phyloP scores from a whole-genome alignment of 495 filamentous ascomycete genomes.

The Antarctomyces pellizariae region DNA sequence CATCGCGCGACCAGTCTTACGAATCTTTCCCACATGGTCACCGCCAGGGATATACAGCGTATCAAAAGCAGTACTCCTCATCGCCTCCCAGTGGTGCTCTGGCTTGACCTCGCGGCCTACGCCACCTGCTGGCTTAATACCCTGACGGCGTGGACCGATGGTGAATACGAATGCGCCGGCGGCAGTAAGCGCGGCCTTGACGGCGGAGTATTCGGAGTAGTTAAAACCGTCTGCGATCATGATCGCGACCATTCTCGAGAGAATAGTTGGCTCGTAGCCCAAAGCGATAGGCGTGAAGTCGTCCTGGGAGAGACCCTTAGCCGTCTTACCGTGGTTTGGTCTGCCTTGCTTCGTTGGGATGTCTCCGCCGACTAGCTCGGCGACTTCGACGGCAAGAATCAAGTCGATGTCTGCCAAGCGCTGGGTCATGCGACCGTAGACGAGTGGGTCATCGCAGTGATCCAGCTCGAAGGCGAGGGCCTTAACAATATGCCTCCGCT shows the following conservation, averaged over 20 bases:
- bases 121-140: slow-evolving; percentile 33
- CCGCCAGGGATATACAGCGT: slow-evolving; percentile 63
- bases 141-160: slow-evolving; percentile 36
- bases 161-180: slow-evolving; percentile 46
- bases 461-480: slow-evolving; percentile 70
- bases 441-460: slow-evolving; percentile 68
- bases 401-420: slow-evolving; percentile 54
- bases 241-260: slow-evolving; percentile 50
- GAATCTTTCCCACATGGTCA: slow-evolving; percentile 32
- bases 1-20: slow-evolving; percentile 50
- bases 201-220: slow-evolving; percentile 31
- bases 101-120: slow-evolving; percentile 36
- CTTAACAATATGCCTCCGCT: slow-evolving; percentile 44
- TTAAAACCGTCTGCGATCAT: slow-evolving; percentile 70
- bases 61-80: slow-evolving; percentile 74
- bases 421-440: slow-evolving; percentile 49
- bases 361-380: slow-evolving; percentile 42
- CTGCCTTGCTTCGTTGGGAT: slow-evolving; percentile 24
- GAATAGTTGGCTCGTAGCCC: slow-evolving; percentile 33
- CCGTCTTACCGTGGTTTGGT: slow-evolving; percentile 41
- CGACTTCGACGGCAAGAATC: slow-evolving; percentile 43
- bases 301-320: slow-evolving; percentile 40
- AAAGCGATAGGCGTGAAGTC: slow-evolving; percentile 31
- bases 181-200: slow-evolving; percentile 35
- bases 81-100: slow-evolving; percentile 62